These are phyloP conservation scores for Alternaria ethzedia DNA, from an alignment of 2,329 filamentous ascomycete genomes.

Conservation along the genomic window DNA sequence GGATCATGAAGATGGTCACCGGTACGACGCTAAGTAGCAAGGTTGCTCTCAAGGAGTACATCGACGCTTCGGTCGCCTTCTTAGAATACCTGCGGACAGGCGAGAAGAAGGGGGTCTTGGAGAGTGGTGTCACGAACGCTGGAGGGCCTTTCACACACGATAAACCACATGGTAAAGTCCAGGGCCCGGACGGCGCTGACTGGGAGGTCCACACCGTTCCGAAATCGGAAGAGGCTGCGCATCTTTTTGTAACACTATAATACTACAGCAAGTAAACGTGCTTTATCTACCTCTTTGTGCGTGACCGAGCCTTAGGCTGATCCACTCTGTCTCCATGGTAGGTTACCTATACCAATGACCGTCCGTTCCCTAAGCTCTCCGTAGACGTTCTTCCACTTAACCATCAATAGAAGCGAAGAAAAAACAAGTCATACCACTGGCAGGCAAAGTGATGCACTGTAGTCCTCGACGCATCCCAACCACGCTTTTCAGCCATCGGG, in stretches of 20 bases:
- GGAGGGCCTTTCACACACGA: conserved; percentile 5
- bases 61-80: conserved; percentile 65
- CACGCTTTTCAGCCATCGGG: neutral
- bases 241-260: neutral
- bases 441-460: neutral
- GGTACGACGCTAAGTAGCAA: conserved; percentile 64
- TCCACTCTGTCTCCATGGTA: neutral
- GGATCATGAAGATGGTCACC: conserved; percentile 66
- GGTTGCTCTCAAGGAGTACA: conserved; percentile 66
- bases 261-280: neutral
- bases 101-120: conserved; percentile 57
- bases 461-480: neutral
- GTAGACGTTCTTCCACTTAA: neutral
- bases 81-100: conserved; percentile 54
- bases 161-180: neutral
- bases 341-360: neutral
- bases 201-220: conserved; percentile 14
- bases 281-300: neutral
- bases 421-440: neutral
- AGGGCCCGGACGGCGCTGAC: conserved; percentile 4
- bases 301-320: neutral
- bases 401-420: neutral
- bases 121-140: conserved; percentile 55
- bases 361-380: neutral
- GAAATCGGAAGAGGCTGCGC: neutral